phyloP scores from a whole-genome alignment of 345 rosid species.

The Acer saccharum region DNA sequence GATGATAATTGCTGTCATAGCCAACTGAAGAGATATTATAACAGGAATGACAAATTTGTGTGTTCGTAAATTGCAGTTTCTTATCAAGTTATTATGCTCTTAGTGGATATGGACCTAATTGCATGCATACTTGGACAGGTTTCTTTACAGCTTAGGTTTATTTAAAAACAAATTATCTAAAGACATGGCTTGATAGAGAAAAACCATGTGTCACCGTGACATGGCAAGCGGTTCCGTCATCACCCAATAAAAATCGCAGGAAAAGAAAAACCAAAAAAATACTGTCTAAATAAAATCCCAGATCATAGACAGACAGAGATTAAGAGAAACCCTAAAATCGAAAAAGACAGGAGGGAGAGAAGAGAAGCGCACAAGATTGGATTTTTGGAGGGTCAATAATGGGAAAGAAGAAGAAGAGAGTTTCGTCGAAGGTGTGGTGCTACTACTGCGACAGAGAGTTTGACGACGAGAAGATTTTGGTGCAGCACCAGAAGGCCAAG shows the following conservation, averaged over 20 bases:
- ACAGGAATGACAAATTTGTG: background rate
- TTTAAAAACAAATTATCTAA: no score
- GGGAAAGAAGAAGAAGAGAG: slow-evolving; percentile 99
- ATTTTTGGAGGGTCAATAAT: slow-evolving; percentile 27
- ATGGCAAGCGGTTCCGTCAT: background rate
- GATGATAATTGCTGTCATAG: background rate
- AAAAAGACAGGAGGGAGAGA: background rate
- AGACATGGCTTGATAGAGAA: no score
- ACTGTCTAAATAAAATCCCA: background rate
- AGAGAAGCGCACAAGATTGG: background rate
- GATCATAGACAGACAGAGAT: background rate
- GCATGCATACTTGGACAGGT: background rate
- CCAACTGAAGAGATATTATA: background rate
- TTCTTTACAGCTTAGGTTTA: no score
- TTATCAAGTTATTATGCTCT: background rate
- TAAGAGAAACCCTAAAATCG: slow-evolving; percentile 9
- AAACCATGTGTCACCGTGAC: no score
- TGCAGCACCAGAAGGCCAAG: slow-evolving; percentile 98
- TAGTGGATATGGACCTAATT: background rate
- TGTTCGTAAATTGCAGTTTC: background rate
- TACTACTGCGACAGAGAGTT: slow-evolving; percentile 99
- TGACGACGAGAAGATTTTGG: slow-evolving; percentile 98
- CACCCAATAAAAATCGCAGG: no score
- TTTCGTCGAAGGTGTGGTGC: slow-evolving; percentile 90
- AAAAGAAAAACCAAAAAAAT: background rate